A percentile compares a stretch with the other conserved stretches of the same genome.
These are phyloP conservation scores for Diaporthe citriasiana DNA, from an alignment of 2,329 filamentous ascomycete species.

Conservation along the genomic window DNA sequence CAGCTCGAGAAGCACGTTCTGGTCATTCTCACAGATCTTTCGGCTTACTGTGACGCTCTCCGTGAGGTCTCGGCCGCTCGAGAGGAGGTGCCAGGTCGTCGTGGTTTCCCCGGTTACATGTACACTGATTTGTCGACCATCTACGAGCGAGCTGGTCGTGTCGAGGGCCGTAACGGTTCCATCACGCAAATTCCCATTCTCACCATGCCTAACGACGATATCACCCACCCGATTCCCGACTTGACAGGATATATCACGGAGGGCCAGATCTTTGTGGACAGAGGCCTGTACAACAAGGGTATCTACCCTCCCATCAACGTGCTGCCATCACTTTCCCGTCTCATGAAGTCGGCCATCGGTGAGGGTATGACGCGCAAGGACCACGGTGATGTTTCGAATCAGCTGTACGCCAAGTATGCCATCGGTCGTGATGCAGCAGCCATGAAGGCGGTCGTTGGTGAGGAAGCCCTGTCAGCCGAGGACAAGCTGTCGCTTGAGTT, in stretches of 20 bases:
- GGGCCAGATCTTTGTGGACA: slow-evolving; percentile 98
- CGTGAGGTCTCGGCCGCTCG: slow-evolving; percentile 98
- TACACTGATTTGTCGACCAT: slow-evolving; percentile 99
- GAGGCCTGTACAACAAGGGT: slow-evolving; percentile 93
- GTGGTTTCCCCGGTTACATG: slow-evolving; percentile 99
- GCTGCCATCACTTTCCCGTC: slow-evolving; percentile 94
- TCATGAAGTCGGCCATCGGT: slow-evolving; percentile 99
- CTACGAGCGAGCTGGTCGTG: slow-evolving; percentile 98
- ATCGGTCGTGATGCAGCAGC: slow-evolving; percentile 97
- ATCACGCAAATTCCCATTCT: slow-evolving; percentile 99
- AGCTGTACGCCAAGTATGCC: slow-evolving; percentile 99
- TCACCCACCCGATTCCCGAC: slow-evolving; percentile 98
- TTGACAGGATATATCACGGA: slow-evolving; percentile 99
- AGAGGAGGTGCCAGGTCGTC: slow-evolving; percentile 98
- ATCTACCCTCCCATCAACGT: slow-evolving; percentile 99
- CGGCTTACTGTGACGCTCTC: slow-evolving; percentile 97
- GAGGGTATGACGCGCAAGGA: slow-evolving; percentile 97
- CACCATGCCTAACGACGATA: slow-evolving; percentile 99
- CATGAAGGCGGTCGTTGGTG: slow-evolving; percentile 99
- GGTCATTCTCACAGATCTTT: slow-evolving; percentile 97
- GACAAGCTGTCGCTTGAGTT: slow-evolving; percentile 99
- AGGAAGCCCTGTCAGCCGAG: slow-evolving; percentile 94
- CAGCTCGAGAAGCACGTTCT: slow-evolving; percentile 99
- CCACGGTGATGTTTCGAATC: slow-evolving; percentile 98
- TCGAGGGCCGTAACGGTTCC: slow-evolving; percentile 95